Base-by-base conservation (phyloP, 805 yeast genomes). In the Cyberlindnera mississippiensis region DNA sequence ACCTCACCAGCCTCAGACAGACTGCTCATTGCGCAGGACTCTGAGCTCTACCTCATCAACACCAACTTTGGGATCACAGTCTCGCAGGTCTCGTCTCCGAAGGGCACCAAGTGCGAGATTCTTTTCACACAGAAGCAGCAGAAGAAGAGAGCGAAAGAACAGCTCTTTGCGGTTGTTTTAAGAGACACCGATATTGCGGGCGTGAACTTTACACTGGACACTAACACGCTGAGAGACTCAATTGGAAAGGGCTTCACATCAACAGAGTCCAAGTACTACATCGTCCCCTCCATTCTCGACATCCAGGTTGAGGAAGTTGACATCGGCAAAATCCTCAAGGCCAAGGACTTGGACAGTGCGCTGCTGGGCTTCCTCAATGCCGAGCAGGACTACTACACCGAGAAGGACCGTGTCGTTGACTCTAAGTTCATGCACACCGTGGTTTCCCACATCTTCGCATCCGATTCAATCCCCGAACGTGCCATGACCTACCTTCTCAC, bases 401-500 rank as follows among this genome's bases (percentile, higher is more conserved):
- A 82, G 39, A 64, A 68, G 19, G 95, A 86, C 56, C 68, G 82
- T 41, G 73, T 76, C 34, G 76, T 83, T n/a, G 85, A 82, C 55
- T 68, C 73, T 19, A 65, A 61, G 22, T 78, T 85, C 46, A 64
- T 86, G 38, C 64, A 62, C 34, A 59, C 63, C 35, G 64, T 78
- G 6, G 68, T 72, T 20, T 65, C 58, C 27, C 64, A 72, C 47
- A 69, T 74, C 6, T 64, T 81, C 35, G 44, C 51, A 4, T 13
- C 2, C 14, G 28, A 39, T 12, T 37, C 42, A 11, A 31, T 53
- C 10, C 55, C 57, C 17, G 80, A 81, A 53, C 64, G 64, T 36
- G 69, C 88, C 3, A 62, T 87, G 36, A 75, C 83, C 1, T 90
- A 86, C 56, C 69, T 90, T 27, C 69, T 91, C 48, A 85, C 96